These are phyloP conservation scores for Hura crepitans DNA, from an alignment of 441 rosid genomes.

Conservation along the genomic window DNA sequence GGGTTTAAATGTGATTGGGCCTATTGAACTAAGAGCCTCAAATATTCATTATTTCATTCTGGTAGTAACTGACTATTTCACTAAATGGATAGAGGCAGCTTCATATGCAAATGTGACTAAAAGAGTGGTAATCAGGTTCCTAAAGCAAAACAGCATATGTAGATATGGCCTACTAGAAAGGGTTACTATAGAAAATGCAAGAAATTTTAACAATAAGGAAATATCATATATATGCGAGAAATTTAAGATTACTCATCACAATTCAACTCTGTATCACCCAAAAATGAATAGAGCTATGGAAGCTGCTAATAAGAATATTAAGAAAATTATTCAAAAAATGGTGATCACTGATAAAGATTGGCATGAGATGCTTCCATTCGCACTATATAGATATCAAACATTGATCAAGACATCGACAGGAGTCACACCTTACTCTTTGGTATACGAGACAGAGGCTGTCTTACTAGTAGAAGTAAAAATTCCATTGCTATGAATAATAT, in stretches of 20 bases:
- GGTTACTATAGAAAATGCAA: conserved; percentile 7
- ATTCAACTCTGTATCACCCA: background rate
- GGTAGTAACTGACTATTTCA: conserved; percentile 11
- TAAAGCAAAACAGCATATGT: background rate
- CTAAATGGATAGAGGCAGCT: conserved; percentile 2
- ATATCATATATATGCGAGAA: background rate
- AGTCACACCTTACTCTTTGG: background rate
- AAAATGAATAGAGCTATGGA: too few species aligned
- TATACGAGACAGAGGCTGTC: too few species aligned
- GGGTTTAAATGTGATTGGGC: too few species aligned
- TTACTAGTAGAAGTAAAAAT: too few species aligned
- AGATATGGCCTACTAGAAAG: background rate
- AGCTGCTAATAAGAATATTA: too few species aligned
- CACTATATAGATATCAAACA: background rate
- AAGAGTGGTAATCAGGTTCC: background rate
- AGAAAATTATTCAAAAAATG: too few species aligned
- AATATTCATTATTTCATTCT: background rate
- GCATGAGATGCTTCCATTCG: background rate
- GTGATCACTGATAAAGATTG: too few species aligned
- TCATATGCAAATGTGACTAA: background rate
- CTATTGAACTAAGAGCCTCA: background rate
- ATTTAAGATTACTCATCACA: conserved; percentile 10
- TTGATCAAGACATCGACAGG: background rate
- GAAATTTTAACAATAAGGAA: conserved; percentile 13
- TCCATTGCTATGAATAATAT: too few species aligned